A percentile compares a stretch with the other conserved stretches of the same genome.
Conservation (phyloP, 495 filamentous ascomycete genomes). For the Aspergillus steynii region DNA sequence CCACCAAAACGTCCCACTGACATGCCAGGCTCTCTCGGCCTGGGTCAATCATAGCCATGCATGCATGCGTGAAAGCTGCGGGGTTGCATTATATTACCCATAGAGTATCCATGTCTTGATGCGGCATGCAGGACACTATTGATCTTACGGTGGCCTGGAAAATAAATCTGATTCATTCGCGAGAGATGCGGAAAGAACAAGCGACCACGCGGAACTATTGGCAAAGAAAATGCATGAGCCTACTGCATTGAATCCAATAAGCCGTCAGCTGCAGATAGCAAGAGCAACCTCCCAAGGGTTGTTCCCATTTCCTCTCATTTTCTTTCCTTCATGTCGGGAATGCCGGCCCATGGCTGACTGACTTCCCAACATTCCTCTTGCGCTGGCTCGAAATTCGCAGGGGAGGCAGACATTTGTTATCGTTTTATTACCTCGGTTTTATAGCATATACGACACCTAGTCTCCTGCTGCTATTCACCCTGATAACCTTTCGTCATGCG, state of each 20-base stretch:
- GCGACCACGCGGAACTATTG: background rate
- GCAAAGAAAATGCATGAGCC: background rate
- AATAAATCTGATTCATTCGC: too few species aligned
- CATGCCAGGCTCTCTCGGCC: too few species aligned
- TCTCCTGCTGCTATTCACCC: background rate
- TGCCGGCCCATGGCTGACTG: too few species aligned
- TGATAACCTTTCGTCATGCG: conserved; percentile 4
- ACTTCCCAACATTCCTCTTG: background rate
- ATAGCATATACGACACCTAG: background rate
- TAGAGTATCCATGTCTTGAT: too few species aligned
- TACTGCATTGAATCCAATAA: background rate
- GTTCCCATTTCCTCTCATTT: background rate
- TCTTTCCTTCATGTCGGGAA: too few species aligned
- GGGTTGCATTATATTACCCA: too few species aligned
- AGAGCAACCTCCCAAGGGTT: background rate
- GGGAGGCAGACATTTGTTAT: background rate
- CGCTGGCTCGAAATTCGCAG: background rate
- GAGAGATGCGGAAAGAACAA: background rate
- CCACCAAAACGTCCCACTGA: too few species aligned
- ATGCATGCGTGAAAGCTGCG: too few species aligned
- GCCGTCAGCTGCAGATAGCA: background rate
- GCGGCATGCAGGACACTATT: background rate
- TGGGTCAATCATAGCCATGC: too few species aligned
- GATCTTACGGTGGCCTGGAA: background rate
- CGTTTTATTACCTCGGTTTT: background rate